Percentiles rank a stretch among this genome's conserved stretches.
These are phyloP conservation scores for Exserohilum turcica DNA, from an alignment of 2,329 filamentous ascomycete genomes.

Conservation along the genomic window DNA sequence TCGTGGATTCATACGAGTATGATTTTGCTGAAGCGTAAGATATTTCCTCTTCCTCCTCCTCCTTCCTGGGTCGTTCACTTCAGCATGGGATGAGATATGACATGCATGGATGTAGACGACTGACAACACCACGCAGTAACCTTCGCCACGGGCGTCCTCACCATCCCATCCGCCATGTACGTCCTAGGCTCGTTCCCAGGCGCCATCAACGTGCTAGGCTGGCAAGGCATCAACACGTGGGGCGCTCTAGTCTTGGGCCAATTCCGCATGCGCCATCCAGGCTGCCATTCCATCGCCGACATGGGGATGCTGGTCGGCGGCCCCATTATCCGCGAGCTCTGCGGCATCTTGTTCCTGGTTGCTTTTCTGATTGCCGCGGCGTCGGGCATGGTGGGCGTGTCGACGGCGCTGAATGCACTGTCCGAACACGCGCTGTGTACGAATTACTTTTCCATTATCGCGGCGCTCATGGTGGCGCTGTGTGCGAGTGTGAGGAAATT, in stretches of 20 bases:
- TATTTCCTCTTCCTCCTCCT: background rate
- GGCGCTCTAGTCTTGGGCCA: constrained; percentile 57
- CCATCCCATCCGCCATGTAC: constrained; percentile 57
- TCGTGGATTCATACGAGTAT: constrained; percentile 58
- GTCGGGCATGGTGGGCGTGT: constrained; percentile 64
- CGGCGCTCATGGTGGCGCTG: constrained; percentile 57
- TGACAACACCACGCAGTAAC: too few relatives aligned
- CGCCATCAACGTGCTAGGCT: constrained; percentile 55
- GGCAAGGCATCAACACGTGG: constrained; percentile 57
- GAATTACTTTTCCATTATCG: constrained; percentile 64
- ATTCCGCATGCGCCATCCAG: constrained; percentile 58
- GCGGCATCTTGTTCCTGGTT: constrained; percentile 61
- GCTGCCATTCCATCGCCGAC: constrained; percentile 61
- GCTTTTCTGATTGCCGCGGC: constrained; percentile 63
- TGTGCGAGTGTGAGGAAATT: constrained; percentile 63
- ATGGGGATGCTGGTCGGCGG: constrained; percentile 65
- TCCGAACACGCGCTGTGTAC: constrained; percentile 65
- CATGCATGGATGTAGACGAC: too few relatives aligned
- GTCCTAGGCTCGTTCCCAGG: constrained; percentile 56
- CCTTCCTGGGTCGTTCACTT: too few relatives aligned
- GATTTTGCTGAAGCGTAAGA: constrained; percentile 57
- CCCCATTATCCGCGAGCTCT: constrained; percentile 56
- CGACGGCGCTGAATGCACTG: constrained; percentile 65
- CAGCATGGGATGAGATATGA: too few relatives aligned
- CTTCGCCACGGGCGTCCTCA: constrained; percentile 57